Conservation (phyloP, 495 filamentous ascomycete genomes). For the Trichoderma virens region DNA sequence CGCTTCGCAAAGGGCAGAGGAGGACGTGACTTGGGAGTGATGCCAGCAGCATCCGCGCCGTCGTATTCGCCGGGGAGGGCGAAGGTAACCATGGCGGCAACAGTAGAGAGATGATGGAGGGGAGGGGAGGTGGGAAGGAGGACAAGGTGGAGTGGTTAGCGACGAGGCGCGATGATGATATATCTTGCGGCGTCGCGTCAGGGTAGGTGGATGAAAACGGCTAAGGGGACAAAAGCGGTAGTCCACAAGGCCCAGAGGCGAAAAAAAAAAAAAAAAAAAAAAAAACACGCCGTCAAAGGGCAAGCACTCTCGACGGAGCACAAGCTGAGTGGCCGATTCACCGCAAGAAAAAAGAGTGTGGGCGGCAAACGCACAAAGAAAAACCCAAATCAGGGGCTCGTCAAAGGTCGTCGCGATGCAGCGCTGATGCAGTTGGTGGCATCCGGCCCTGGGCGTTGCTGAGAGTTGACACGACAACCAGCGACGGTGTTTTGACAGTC, state of each 20-base stretch:
- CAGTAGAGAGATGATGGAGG: too few relatives aligned
- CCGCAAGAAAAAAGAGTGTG: not conserved
- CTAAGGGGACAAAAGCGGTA: not conserved
- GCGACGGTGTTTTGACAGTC: not conserved
- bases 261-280: not conserved
- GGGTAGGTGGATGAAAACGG: not conserved
- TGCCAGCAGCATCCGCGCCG: conserved; percentile 3
- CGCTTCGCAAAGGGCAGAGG: conserved; percentile 14
- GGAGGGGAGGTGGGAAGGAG: not conserved
- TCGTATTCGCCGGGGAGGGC: conserved; percentile 8
- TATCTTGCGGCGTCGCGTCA: not conserved
- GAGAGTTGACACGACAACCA: conserved; percentile 7
- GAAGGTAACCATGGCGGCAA: conserved; percentile 10
- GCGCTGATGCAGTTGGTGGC: not conserved
- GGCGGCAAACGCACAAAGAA: not conserved
- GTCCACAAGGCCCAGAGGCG: not conserved
- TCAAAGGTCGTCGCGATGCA: not conserved
- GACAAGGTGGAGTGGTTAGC: not conserved
- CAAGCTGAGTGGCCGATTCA: not conserved
- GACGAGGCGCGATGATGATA: not conserved
- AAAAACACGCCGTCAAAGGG: not conserved
- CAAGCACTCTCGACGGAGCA: not conserved
- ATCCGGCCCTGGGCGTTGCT: not conserved
- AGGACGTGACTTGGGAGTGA: conserved; percentile 10
- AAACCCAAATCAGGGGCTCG: not conserved